Base-by-base conservation (phyloP, 345 rosid genomes). In the Brassica cretica region DNA sequence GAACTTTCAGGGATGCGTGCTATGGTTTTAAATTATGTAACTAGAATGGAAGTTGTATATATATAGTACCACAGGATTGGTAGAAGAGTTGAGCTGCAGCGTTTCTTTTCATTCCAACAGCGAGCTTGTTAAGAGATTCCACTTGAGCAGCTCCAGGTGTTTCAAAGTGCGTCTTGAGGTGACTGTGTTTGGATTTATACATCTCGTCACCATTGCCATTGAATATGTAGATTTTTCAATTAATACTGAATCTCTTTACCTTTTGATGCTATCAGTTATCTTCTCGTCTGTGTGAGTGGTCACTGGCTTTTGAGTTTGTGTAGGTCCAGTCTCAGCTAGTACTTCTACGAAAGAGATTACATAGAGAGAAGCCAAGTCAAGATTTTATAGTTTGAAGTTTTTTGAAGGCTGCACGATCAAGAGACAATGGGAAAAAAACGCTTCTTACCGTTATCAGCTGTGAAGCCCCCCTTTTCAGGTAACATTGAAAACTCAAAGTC, bases 61-160 rank as follows among this genome's bases (percentile, higher is more conserved):
- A 44, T 66, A 56, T 6, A 41, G 33, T 90, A 94, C 97, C 97
- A 68, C 96, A 90, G 33, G 89, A 87, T 78, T 90, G 98, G 76
- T 88, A 92, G 74, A 94, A 94, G 59, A 92, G 90, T 78, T 84
- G 72, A 71, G 98, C 93, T 67, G 98, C 97, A 64, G 86, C 87
- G 76, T 83, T 89, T 74, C 87, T 78, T 83, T 72, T 85, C 89
- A 94, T 82, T 72, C 97, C 98, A 61, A 78, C 25, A 12, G 97
- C 82, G 18, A 92, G 87, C 61, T 86, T 87, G 87, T 81, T 66
- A 66, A 92, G 81, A 51, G 95, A 92, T 82, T 90, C 97, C 70
- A 75, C 80, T 75, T 60, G 75, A 61, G 93, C 85, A 66, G 88
- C 86, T 79, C 97, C 98, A 14, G 94, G 93, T 44, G 91, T 75